A percentile compares a stretch with the other conserved stretches of the same genome.
These are phyloP conservation scores for Mitragyna speciosa DNA, from an alignment of 257 asterid genomes.

Conservation along the genomic window DNA sequence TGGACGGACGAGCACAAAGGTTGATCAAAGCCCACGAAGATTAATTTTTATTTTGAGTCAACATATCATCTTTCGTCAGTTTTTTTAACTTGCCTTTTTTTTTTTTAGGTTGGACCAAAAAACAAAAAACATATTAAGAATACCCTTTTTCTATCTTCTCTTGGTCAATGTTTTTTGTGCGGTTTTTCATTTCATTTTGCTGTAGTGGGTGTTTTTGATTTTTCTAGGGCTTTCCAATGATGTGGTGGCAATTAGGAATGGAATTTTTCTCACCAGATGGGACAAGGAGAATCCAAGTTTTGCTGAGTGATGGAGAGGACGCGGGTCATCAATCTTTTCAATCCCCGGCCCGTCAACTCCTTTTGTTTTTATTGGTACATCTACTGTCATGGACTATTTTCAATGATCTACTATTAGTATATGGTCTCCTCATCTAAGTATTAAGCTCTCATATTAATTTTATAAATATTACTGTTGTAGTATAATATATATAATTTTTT, in stretches of 20 bases:
- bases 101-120: neutral
- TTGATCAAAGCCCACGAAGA: conserved; percentile 6
- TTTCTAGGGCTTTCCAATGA: conserved; percentile 27
- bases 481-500: neutral
- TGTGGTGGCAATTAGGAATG: conserved; percentile 23
- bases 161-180: neutral
- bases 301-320: conserved; percentile 56
- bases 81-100: neutral
- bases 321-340: conserved; percentile 81
- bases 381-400: conserved; percentile 1
- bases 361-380: conserved; percentile 15
- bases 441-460: conserved; percentile 3
- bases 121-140: too few species aligned
- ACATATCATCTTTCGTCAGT: conserved; percentile 3
- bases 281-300: conserved; percentile 49
- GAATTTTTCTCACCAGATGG: conserved; percentile 32
- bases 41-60: conserved; percentile 12
- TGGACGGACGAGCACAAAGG: neutral
- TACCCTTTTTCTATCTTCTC: neutral
- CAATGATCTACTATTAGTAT: neutral
- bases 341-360: conserved; percentile 52
- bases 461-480: neutral
- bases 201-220: neutral
- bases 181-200: neutral
- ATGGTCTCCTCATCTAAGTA: conserved; percentile 13